Base-by-base conservation (phyloP, 2,329 filamentous ascomycete genomes). In the Ophiosphaerella korrae region DNA sequence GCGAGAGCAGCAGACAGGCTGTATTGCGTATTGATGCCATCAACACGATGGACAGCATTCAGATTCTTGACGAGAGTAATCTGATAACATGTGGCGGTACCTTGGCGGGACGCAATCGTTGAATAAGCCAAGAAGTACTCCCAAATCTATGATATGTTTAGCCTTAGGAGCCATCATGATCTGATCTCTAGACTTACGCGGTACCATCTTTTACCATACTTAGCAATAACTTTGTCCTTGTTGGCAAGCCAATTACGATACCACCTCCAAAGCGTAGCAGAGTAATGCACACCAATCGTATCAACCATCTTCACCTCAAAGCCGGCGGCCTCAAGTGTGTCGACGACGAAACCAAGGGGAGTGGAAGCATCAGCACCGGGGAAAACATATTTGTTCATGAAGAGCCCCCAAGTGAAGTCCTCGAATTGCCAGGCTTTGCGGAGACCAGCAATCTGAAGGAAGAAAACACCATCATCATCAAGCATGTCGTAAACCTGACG, bases 371-470 rank as follows among this genome's bases (percentile, higher is more conserved):
- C 94, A 44, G 94, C 94, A 73, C 94, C 94, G 31, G 92, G 94
- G 84, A 97, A 97, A 75, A 97, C 83, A 77, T 97, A 96, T 81
- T 96, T 97, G 87, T 97, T 97, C 92, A 97, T 96, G 84, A 97
- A 97, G 40, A 97, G 84, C 74, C 94, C 94, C 94, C 94, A 97
- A 75, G 93, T 89, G 44, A 97, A 84, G 78, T 97, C 93, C 82
- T 97, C 92, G 72, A 96, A 97, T 77, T 97, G 94, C 94, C 94
- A 97, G 58, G 84, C 81, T 81, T 95, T 95, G 66, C 94, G 88
- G 55, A 99, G 84, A 78, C 94, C 94, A 66, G 93, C 92, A 66
- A 95, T 92, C 77, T 97, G 94, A 54, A 97, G 83, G 84, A 94
- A 97, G 81, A 97, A 96, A 61, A 91, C 85, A 74, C 94, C 94